Percentiles rank a stretch among this genome's conserved stretches.
phyloP scores from a whole-genome alignment of 2,329 filamentous ascomycete species.

The Ophiostoma angusticollis region DNA sequence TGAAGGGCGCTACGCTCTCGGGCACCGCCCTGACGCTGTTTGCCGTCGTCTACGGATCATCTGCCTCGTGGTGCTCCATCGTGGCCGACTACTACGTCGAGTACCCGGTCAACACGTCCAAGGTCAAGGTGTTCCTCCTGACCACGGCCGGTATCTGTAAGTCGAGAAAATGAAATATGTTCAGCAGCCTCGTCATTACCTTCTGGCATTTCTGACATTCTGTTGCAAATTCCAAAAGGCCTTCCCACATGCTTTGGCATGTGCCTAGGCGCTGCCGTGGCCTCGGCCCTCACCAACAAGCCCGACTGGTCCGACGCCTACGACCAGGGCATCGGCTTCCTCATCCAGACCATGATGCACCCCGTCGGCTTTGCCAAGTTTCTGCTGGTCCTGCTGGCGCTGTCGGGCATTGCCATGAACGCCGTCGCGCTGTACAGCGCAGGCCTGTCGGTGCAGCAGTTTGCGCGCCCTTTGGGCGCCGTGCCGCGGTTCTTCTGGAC shows the following conservation, averaged over 20 bases:
- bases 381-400: conserved; percentile 44
- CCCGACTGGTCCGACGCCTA: conserved; percentile 42
- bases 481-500: conserved; percentile 37
- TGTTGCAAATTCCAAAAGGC: too few relatives aligned
- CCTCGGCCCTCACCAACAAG: conserved; percentile 42
- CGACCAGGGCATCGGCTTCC: conserved; percentile 41
- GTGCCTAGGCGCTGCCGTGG: conserved; percentile 50
- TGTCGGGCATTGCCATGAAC: conserved; percentile 35
- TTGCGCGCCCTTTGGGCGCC: conserved; percentile 28
- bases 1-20: conserved; percentile 24
- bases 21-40: conserved; percentile 30
- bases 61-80: conserved; percentile 36
- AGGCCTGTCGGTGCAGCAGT: conserved; percentile 26
- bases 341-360: conserved; percentile 45
- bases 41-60: conserved; percentile 34
- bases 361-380: conserved; percentile 50
- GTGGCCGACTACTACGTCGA: conserved; percentile 33
- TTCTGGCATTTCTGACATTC: too few relatives aligned
- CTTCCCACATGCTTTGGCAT: conserved; percentile 41
- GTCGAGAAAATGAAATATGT: conserved; percentile 4
- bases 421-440: conserved; percentile 30
- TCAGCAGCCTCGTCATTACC: too few relatives aligned
- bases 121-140: conserved; percentile 33
- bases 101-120: conserved; percentile 32
- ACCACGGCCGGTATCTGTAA: conserved; percentile 31